phyloP scores from a whole-genome alignment of 305 asterid genomes.

The Plantago lanceolata region DNA sequence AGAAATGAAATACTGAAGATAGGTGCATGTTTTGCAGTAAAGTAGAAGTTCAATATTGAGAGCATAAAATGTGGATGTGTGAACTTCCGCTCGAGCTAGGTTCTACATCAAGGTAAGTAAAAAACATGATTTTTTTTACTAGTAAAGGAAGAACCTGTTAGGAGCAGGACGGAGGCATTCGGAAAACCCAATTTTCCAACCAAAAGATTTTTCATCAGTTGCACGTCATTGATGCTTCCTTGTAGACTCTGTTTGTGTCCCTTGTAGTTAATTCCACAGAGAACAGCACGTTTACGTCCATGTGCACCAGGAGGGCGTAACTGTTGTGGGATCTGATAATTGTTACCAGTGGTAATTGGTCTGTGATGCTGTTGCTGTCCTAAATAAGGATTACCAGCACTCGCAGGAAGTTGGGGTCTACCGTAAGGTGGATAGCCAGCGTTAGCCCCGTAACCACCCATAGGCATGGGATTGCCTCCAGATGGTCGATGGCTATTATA shows the following conservation, averaged over 20 bases:
- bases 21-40: background rate
- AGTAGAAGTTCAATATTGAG: too few relatives aligned
- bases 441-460: constrained; percentile 7
- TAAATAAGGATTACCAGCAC: background rate
- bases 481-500: constrained; percentile 16
- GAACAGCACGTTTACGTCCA: constrained; percentile 59
- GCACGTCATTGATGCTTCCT: constrained; percentile 67
- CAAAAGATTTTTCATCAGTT: constrained; percentile 45
- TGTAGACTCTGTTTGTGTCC: constrained; percentile 42
- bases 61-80: background rate
- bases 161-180: constrained; percentile 47
- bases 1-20: background rate
- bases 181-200: constrained; percentile 51
- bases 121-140: background rate
- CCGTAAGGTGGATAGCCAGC: constrained; percentile 19
- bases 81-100: background rate
- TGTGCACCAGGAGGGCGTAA: constrained; percentile 33
- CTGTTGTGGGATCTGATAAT: constrained; percentile 26
- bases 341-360: constrained; percentile 22
- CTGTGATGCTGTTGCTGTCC: background rate
- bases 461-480: constrained; percentile 16
- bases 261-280: constrained; percentile 59
- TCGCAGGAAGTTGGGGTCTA: constrained; percentile 2
- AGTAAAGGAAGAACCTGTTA: constrained; percentile 43
- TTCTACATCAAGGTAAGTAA: background rate